Conservation (phyloP, 2,329 filamentous ascomycete species). For the Madurella fahalii region DNA sequence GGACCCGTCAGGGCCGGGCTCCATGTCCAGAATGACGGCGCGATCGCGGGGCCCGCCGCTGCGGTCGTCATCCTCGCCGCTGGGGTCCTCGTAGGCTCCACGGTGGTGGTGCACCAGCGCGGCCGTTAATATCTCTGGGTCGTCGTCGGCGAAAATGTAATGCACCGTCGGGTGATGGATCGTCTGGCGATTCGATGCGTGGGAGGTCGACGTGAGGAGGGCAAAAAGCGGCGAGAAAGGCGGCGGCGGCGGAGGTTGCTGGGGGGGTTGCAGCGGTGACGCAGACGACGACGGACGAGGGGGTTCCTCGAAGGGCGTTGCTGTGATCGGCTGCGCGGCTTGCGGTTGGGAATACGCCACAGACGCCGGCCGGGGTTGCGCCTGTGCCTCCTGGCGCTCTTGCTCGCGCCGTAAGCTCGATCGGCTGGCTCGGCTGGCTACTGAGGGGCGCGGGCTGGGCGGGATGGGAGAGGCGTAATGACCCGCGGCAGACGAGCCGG, state of each 20-base stretch:
- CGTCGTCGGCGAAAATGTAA: constrained; percentile 92
- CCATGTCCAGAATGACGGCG: constrained; percentile 54
- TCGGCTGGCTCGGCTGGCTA: constrained; percentile 23
- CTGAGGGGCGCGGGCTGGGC: constrained; percentile 24
- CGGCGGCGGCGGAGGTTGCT: constrained; percentile 34
- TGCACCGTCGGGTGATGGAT: constrained; percentile 82
- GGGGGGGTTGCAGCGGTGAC: constrained; percentile 26
- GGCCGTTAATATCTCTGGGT: constrained; percentile 69
- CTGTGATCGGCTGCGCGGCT: constrained; percentile 7
- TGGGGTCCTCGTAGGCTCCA: constrained; percentile 24
- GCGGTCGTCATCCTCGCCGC: constrained; percentile 29
- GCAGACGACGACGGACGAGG: constrained; percentile 10
- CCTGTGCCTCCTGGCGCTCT: constrained; percentile 16
- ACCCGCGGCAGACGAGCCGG: constrained; percentile 24
- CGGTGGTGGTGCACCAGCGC: constrained; percentile 50
- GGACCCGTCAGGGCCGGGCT: constrained; percentile 35
- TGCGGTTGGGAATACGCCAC: constrained; percentile 18
- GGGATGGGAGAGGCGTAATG: constrained; percentile 18
- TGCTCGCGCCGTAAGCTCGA: constrained; percentile 25
- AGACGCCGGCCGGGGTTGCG: constrained; percentile 14
- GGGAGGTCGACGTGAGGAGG: constrained; percentile 71
- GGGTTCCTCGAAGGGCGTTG: constrained; percentile 4
- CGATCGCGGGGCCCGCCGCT: constrained; percentile 34
- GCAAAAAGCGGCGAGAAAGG: constrained; percentile 80
- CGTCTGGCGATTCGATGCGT: constrained; percentile 44